Evolutionary conservation across 2,329 filamentous ascomycete species (phyloP).

Genomic region (Phyllosticta citrichinensis): DNA sequence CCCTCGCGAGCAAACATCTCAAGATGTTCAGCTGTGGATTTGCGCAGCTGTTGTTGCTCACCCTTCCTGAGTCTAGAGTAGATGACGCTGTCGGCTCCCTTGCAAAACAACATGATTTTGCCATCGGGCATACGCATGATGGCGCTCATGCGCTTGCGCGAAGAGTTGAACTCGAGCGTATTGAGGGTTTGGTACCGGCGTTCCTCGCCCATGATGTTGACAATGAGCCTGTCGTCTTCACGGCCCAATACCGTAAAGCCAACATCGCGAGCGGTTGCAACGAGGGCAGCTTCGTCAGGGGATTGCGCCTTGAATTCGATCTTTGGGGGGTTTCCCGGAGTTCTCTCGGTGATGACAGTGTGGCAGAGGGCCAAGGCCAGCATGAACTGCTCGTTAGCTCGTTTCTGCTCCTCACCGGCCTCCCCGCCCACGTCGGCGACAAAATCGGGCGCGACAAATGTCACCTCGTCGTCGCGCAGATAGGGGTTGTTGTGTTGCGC

Average conservation of each 20-base stretch:
- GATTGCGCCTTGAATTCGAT: constrained; percentile 97
- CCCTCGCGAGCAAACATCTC: constrained; percentile 97
- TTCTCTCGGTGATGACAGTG: constrained; percentile 84
- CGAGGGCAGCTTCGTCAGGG: constrained; percentile 88
- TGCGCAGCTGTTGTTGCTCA: constrained; percentile 74
- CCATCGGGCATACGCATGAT: constrained; percentile 92
- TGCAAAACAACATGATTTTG: constrained; percentile 85
- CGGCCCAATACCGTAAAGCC: constrained; percentile 86
- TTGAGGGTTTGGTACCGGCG: constrained; percentile 80
- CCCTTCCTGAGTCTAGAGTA: constrained; percentile 81
- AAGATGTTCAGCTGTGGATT: constrained; percentile 79
- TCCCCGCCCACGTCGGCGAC: constrained; percentile 72
- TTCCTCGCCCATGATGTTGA: constrained; percentile 83
- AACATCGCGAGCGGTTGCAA: constrained; percentile 87
- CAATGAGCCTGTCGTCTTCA: constrained; percentile 65
- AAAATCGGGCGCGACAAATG: constrained; percentile 86
- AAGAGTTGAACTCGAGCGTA: constrained; percentile 95
- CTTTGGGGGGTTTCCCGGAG: constrained; percentile 78
- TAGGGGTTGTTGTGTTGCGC: constrained; percentile 82
- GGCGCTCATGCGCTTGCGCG: constrained; percentile 93
- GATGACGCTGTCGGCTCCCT: constrained; percentile 94
- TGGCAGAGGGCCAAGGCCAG: constrained; percentile 90
- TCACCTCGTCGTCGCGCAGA: constrained; percentile 77
- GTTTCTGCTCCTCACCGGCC: constrained; percentile 64
- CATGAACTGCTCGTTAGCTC: constrained; percentile 84